Conservation (phyloP, 176 grass and related monocot genomes). For the Urochloa ruziziensis region DNA sequence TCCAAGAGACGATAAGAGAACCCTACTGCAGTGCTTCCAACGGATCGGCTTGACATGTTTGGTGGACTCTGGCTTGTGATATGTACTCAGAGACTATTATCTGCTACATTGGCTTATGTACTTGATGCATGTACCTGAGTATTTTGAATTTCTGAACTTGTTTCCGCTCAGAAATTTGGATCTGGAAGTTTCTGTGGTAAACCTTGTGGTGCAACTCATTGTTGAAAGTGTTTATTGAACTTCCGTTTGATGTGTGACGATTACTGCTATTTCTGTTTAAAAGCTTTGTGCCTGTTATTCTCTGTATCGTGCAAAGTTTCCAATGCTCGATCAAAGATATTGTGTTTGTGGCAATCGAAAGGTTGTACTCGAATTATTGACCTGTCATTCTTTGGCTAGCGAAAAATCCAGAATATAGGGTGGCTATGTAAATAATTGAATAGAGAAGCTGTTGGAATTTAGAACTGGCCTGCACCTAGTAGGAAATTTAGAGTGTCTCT, state of each 20-base stretch:
- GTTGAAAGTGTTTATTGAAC: neutral
- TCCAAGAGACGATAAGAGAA: conserved; percentile 1
- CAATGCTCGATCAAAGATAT: too few species aligned
- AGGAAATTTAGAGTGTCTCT: too few species aligned
- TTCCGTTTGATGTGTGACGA: neutral
- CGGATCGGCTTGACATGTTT: conserved; percentile 19
- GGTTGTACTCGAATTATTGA: too few species aligned
- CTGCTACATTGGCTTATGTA: neutral
- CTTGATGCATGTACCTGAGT: neutral
- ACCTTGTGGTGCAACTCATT: neutral
- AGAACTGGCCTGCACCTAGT: too few species aligned
- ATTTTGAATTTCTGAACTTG: neutral
- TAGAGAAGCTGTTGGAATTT: too few species aligned
- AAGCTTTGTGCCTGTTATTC: neutral
- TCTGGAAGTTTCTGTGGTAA: neutral
- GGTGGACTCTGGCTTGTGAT: conserved; percentile 15
- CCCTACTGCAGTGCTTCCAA: neutral
- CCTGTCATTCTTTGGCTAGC: too few species aligned
- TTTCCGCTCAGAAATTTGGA: neutral
- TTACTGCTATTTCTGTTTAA: neutral
- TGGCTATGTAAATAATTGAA: too few species aligned
- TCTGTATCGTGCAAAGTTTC: neutral
- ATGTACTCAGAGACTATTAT: neutral
- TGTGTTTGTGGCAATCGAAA: too few species aligned
- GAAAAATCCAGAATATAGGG: too few species aligned